Evolutionary conservation across 2,329 filamentous ascomycete species (phyloP).

Genomic region (Alternaria novae-zelandiae): DNA sequence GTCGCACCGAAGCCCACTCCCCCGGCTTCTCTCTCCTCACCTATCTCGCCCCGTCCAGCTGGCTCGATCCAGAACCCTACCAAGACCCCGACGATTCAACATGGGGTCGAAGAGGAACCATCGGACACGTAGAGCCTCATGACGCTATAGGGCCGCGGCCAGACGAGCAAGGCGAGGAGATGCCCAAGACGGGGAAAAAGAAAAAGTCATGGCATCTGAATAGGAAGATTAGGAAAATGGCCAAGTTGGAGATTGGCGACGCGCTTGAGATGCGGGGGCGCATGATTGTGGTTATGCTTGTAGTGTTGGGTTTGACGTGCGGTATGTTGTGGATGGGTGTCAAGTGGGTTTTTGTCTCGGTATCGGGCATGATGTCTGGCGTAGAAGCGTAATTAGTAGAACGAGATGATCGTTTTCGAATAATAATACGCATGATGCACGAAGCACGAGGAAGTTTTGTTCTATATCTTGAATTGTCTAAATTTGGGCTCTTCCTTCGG

Average conservation of each 20-base stretch:
- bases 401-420: neutral
- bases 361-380: neutral
- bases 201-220: slow-evolving; percentile 46
- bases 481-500: neutral
- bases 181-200: slow-evolving; percentile 18
- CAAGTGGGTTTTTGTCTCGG: slow-evolving; percentile 24
- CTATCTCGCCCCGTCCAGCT: slow-evolving; percentile 31
- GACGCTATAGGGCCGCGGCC: slow-evolving; percentile 22
- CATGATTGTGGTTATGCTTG: slow-evolving; percentile 60
- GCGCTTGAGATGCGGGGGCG: slow-evolving; percentile 66
- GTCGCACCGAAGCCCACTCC: slow-evolving; percentile 51
- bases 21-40: slow-evolving; percentile 23
- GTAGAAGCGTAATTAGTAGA: neutral
- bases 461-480: neutral
- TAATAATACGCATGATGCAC: neutral
- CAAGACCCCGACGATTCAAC: slow-evolving; percentile 45
- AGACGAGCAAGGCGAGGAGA: neutral
- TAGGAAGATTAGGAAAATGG: slow-evolving; percentile 61
- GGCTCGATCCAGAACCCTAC: slow-evolving; percentile 54
- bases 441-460: neutral
- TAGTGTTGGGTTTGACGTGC: slow-evolving; percentile 29
- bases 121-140: slow-evolving; percentile 30
- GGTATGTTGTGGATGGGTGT: slow-evolving; percentile 26
- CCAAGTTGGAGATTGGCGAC: slow-evolving; percentile 67
- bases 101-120: slow-evolving; percentile 22